Percentiles rank a stretch among this genome's conserved stretches.
These are phyloP conservation scores for Isochrysis galbana DNA, from an alignment of 78 protist genomes.

Conservation along the genomic window DNA sequence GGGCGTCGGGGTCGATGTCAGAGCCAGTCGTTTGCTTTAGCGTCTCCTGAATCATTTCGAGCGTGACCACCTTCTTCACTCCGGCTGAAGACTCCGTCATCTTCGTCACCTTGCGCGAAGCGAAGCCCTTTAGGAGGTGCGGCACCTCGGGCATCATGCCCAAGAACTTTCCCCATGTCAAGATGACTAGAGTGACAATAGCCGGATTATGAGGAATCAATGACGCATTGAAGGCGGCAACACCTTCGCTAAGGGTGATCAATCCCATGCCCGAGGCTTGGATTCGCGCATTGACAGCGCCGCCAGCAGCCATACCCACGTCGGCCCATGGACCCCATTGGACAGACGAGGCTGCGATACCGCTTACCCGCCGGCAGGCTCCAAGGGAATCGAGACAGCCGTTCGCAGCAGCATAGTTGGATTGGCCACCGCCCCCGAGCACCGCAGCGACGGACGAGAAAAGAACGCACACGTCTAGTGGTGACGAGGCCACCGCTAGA, in stretches of 20 bases:
- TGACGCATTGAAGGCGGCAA: neutral
- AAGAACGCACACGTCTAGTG: neutral
- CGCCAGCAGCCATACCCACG: constrained; percentile 40
- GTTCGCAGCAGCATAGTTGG: constrained; percentile 3
- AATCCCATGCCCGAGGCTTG: neutral
- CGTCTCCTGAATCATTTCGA: neutral
- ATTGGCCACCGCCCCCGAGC: neutral
- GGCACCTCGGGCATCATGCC: neutral
- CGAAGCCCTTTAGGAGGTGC: neutral
- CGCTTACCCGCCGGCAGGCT: neutral
- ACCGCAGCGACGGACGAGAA: neutral
- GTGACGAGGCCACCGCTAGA: neutral
- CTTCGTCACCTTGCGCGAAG: neutral
- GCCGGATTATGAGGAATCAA: neutral
- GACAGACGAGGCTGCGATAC: neutral
- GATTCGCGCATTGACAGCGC: neutral
- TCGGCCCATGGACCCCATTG: constrained; percentile 39
- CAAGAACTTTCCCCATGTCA: neutral
- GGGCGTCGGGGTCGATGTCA: neutral
- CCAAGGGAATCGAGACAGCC: neutral
- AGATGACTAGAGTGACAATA: neutral
- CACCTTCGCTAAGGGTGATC: neutral
- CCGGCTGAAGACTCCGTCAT: neutral
- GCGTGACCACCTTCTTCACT: neutral
- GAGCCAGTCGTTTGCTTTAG: neutral